Evolutionary conservation across 129 eudicot species (phyloP), one percentile per base, ranked within the genome.

Genomic region (Pseudognaphalium luteoalbum): DNA sequence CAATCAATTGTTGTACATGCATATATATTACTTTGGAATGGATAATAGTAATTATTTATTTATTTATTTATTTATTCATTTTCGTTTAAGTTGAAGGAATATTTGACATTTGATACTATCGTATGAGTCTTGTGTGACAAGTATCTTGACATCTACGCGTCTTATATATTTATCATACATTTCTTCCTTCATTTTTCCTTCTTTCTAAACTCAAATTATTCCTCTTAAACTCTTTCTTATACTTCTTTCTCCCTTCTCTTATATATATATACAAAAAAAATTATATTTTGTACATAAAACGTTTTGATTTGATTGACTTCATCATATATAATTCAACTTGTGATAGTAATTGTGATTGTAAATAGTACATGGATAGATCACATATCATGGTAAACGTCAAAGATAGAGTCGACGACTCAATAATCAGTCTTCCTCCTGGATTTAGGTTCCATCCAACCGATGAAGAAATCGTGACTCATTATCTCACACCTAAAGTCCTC

Each of bases 371-470:
- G 41, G 9, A 35, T 35, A 35, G 41, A 35, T 35, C 41, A 35
- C 41, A 35, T 2, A 6, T 35, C 39, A 0, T 6, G 71, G 82
- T 25, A 64, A 8, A 42, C 50, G 59, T 66, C 5, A 72, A 72
- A 44, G 78, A 64, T 3, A 76, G 67, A 63, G 82, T 62, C 10
- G 78, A 79, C 10, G 78, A 70, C 11, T 62, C 73, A 21, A 63
- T 67, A 56, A 22, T 79, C 39, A 75, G 81, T 32, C 76, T 90
- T 29, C 96, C 96, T 12, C 92, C 96, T 1, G 96, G 96, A 6
- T 90, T 87, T 39, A 70, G 96, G 37, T 90, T 90, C 11, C 96
- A 90, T 80, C 96, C 96, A 0, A 90, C 96, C 1, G 96, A 90
- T 56, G 92, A 87, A 8, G 96, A 90, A 75, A 85, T 90, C 22